Conservation (phyloP, 2,329 filamentous ascomycete genomes). For the Sordariomycetes sp. region DNA sequence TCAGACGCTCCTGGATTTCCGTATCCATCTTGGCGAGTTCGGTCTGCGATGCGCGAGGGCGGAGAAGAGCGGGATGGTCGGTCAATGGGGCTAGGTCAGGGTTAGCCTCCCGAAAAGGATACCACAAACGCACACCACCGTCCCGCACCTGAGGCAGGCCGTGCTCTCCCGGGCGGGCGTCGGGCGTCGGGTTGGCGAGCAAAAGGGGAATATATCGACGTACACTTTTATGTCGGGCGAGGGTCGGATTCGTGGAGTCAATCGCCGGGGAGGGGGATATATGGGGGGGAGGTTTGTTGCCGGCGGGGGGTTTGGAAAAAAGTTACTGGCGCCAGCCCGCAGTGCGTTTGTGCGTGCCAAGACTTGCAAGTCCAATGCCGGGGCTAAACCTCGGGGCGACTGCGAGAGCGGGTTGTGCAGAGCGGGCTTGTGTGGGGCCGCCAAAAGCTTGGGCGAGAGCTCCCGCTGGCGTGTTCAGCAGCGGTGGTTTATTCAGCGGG, state of each 20-base stretch:
- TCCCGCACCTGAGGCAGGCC: not conserved
- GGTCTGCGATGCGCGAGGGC: slow-evolving; percentile 14
- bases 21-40: slow-evolving; percentile 30
- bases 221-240: not conserved
- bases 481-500: not conserved
- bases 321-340: slow-evolving; percentile 29
- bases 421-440: not conserved
- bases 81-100: slow-evolving; percentile 2
- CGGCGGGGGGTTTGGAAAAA: slow-evolving; percentile 9
- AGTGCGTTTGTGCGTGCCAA: slow-evolving; percentile 33
- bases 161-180: not conserved
- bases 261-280: not conserved
- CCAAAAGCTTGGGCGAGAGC: not conserved
- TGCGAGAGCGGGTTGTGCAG: not conserved
- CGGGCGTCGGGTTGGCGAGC: not conserved
- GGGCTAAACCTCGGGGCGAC: not conserved
- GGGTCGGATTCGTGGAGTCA: not conserved
- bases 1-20: slow-evolving; percentile 47
- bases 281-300: not conserved
- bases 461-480: not conserved
- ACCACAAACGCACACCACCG: not conserved
- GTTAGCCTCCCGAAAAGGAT: slow-evolving; percentile 1
- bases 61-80: slow-evolving; percentile 5
- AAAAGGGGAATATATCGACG: not conserved
- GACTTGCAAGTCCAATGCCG: slow-evolving; percentile 18